Conservation (phyloP, 176 grass and related monocot genomes). For the Phoenix roebelenii region DNA sequence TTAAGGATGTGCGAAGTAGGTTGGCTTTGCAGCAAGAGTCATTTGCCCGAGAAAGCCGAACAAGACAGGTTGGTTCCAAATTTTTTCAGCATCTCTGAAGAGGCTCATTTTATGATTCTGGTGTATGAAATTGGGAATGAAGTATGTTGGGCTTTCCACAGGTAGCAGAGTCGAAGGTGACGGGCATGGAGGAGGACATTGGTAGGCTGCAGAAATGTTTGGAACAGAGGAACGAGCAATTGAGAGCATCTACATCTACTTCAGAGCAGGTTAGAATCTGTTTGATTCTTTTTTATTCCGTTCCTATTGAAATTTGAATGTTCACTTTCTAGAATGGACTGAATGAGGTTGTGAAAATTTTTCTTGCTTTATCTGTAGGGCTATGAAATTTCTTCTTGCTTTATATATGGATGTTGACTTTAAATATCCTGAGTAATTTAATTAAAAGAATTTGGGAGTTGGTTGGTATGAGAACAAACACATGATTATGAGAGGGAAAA, state of each 20-base stretch:
- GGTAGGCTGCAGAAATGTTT: slow-evolving; percentile 57
- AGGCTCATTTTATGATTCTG: too few species aligned
- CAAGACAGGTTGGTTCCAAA: slow-evolving; percentile 36
- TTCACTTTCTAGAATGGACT: too few species aligned
- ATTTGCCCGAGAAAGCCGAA: slow-evolving; percentile 42
- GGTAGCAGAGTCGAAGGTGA: slow-evolving; percentile 56
- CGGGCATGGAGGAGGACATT: slow-evolving; percentile 70
- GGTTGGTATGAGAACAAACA: too few species aligned
- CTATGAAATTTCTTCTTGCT: too few species aligned
- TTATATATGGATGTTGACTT: too few species aligned
- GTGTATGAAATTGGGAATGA: slow-evolving; percentile 1
- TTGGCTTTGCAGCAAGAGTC: slow-evolving; percentile 54
- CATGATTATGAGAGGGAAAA: too few species aligned
- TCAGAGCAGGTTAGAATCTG: slow-evolving; percentile 39
- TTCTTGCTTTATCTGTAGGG: too few species aligned
- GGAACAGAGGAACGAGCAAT: slow-evolving; percentile 49
- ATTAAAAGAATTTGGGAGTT: too few species aligned
- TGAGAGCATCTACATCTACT: slow-evolving; percentile 23
- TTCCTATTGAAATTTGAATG: background rate
- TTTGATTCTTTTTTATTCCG: background rate
- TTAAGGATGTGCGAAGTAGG: slow-evolving; percentile 55
- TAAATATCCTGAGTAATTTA: too few species aligned
- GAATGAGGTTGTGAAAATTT: too few species aligned
- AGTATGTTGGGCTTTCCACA: slow-evolving; percentile 6
- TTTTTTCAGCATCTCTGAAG: background rate